A percentile compares a stretch with the other conserved stretches of the same genome.
These are phyloP conservation scores for Solanum ahanhuiri DNA, from an alignment of 257 asterid genomes.

Conservation along the genomic window DNA sequence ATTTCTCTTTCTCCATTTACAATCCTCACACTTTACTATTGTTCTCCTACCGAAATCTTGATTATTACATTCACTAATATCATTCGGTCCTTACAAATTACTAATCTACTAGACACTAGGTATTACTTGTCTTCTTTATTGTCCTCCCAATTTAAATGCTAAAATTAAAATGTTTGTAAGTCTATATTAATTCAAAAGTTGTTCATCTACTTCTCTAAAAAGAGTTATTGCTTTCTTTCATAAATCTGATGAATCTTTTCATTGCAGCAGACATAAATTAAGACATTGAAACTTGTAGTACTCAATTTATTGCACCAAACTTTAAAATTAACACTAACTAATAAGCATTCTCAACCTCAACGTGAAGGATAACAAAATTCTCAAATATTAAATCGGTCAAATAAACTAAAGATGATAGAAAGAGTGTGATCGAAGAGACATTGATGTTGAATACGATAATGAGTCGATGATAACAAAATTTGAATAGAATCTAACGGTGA, in stretches of 20 bases:
- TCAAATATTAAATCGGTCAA: background rate
- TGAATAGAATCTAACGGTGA: no score
- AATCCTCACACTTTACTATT: no score
- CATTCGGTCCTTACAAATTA: no score
- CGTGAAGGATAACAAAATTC: background rate
- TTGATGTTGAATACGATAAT: no score
- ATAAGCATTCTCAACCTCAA: background rate
- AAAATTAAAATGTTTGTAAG: background rate
- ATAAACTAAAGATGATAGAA: background rate
- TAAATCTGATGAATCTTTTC: background rate
- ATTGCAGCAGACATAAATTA: background rate
- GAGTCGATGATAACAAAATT: no score
- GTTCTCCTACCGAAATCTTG: no score
- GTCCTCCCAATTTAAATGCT: no score
- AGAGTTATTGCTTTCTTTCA: background rate
- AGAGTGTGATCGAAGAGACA: no score
- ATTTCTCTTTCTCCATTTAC: no score
- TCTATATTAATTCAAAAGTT: background rate
- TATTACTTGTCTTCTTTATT: no score
- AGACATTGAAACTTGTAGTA: background rate
- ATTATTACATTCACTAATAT: no score
- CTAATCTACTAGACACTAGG: no score
- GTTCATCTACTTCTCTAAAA: background rate
- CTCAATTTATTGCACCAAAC: background rate
- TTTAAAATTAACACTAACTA: background rate